These are phyloP conservation scores for Xylogone sp. DNA, from an alignment of 2,329 filamentous ascomycete genomes.

Conservation along the genomic window DNA sequence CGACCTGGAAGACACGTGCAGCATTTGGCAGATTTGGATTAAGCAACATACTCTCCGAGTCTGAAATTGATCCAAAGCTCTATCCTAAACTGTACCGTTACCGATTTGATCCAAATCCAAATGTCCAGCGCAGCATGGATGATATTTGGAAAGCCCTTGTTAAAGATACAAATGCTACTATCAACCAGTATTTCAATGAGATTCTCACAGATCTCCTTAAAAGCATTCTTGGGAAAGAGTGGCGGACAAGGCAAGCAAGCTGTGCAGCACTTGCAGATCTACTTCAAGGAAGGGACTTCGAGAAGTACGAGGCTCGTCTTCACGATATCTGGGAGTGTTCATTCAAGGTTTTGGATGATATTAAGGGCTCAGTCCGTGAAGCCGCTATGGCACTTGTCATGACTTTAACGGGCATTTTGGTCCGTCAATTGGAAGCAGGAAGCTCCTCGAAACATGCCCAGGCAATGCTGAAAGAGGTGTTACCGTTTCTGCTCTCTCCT, in stretches of 20 bases:
- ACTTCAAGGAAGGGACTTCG: conserved; percentile 72
- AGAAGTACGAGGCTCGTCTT: conserved; percentile 75
- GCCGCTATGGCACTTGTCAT: conserved; percentile 81
- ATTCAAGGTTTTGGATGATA: conserved; percentile 91
- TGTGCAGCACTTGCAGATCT: conserved; percentile 88
- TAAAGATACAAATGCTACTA: conserved; percentile 73
- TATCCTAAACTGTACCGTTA: conserved; percentile 95
- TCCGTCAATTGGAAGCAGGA: conserved; percentile 79
- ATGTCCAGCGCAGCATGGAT: conserved; percentile 93
- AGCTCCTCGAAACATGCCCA: conserved; percentile 65
- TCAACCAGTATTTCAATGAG: conserved; percentile 78
- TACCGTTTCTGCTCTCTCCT: conserved; percentile 86
- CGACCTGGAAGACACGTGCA: conserved; percentile 95
- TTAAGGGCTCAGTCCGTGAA: conserved; percentile 82
- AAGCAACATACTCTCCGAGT: conserved; percentile 86
- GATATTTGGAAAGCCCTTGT: conserved; percentile 97
- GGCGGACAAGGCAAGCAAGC: conserved; percentile 88
- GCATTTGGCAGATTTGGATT: conserved; percentile 93
- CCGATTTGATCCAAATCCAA: conserved; percentile 89
- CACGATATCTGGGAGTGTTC: conserved; percentile 80
- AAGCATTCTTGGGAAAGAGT: conserved; percentile 85
- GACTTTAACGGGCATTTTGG: conserved; percentile 77
- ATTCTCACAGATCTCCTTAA: conserved; percentile 86
- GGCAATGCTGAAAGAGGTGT: conserved; percentile 77
- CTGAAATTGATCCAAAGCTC: conserved; percentile 83